Percentiles rank a stretch among this genome's conserved stretches.
phyloP scores from a whole-genome alignment of 768 basidiomycete genomes.

The Serendipita sp. region DNA sequence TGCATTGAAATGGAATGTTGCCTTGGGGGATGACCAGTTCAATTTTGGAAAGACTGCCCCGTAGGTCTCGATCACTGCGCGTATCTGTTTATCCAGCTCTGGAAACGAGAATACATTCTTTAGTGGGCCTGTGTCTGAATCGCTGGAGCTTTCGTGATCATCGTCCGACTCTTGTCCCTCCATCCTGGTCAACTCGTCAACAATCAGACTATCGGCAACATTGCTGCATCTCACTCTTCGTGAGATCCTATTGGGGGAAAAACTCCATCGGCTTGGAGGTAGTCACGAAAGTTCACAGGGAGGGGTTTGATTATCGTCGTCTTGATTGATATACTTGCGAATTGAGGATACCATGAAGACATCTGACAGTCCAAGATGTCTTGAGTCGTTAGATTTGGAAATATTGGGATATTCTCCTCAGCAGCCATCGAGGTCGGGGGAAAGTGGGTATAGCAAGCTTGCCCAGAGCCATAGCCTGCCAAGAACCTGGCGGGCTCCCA shows the following conservation, averaged over 20 bases:
- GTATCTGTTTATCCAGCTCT: constrained; percentile 58
- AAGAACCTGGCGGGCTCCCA: not conserved
- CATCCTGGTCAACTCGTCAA: constrained; percentile 1
- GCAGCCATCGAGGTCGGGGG: not conserved
- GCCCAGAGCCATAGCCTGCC: too few relatives aligned
- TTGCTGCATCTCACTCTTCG: constrained; percentile 38
- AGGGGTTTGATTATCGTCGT: constrained; percentile 63
- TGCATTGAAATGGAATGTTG: constrained; percentile 20
- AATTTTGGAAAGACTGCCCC: constrained; percentile 89
- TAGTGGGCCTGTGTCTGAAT: constrained; percentile 18
- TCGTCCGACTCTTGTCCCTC: constrained; percentile 17
- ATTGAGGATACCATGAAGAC: constrained; percentile 70
- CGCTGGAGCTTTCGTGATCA: constrained; percentile 19
- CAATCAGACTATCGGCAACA: not conserved
- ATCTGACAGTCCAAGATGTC: constrained; percentile 64
- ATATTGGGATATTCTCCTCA: constrained; percentile 19
- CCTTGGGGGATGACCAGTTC: constrained; percentile 91
- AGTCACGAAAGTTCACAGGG: constrained; percentile 43
- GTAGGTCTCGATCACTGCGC: constrained; percentile 46
- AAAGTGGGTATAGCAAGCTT: not conserved
- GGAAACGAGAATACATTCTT: constrained; percentile 49
- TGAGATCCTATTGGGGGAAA: constrained; percentile 72
- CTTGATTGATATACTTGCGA: constrained; percentile 46
- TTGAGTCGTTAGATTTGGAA: constrained; percentile 35
- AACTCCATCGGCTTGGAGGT: constrained; percentile 73